phyloP scores from a whole-genome alignment of 106 monocot genomes.

The Gastrodia elata region DNA sequence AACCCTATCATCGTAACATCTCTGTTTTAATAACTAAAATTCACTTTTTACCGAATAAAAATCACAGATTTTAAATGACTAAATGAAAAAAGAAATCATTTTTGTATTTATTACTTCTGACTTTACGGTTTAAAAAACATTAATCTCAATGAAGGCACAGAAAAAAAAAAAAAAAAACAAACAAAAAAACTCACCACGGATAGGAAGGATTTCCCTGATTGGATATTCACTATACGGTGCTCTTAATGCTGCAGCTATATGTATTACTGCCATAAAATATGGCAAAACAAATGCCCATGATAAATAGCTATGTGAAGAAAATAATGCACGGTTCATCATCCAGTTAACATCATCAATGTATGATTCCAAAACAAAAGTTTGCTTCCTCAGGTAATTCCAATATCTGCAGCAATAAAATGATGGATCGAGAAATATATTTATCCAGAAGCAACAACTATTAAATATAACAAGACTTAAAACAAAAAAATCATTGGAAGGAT shows the following conservation, averaged over 20 bases:
- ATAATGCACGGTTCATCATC: slow-evolving; percentile 96
- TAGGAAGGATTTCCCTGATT: slow-evolving; percentile 33
- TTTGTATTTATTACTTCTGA: no score
- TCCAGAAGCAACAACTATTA: not conserved
- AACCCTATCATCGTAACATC: no score
- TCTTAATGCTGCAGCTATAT: slow-evolving; percentile 59
- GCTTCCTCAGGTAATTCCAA: slow-evolving; percentile 99
- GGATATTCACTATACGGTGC: slow-evolving; percentile 40
- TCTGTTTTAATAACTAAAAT: no score
- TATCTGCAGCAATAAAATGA: slow-evolving; percentile 41
- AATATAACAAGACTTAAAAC: not conserved
- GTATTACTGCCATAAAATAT: slow-evolving; percentile 74
- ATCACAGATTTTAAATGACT: no score
- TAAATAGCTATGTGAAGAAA: slow-evolving; percentile 77
- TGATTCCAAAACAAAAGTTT: slow-evolving; percentile 98
- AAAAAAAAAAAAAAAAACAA: not conserved
- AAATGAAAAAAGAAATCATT: no score
- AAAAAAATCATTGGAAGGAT: no score
- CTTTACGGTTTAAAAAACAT: no score
- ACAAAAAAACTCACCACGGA: slow-evolving; percentile 40
- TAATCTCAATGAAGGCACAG: slow-evolving; percentile 60
- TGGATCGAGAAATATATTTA: not conserved
- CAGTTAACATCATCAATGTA: slow-evolving; percentile 84
- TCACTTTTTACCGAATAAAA: no score
- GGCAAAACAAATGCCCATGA: slow-evolving; percentile 90